phyloP scores from a whole-genome alignment of 2,329 filamentous ascomycete genomes.

The Ceratocystis cubensis region DNA sequence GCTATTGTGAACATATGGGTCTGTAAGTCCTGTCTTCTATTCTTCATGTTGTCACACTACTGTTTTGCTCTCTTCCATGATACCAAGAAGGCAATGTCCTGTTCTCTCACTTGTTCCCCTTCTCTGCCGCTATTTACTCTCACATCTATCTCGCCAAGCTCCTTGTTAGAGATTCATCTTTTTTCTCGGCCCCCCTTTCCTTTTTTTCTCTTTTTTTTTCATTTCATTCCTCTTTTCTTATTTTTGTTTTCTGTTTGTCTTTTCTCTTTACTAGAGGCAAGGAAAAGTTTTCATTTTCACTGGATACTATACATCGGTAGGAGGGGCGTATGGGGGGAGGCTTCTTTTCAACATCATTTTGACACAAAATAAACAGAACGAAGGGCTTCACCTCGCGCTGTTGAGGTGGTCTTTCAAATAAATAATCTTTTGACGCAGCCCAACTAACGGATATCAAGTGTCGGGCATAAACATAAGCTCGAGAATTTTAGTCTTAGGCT shows the following conservation, averaged over 20 bases:
- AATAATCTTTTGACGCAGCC: neutral
- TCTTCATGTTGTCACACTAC: neutral
- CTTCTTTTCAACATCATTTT: conserved; percentile 12
- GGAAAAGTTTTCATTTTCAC: conserved; percentile 9
- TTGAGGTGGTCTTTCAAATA: conserved; percentile 1
- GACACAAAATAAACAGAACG: conserved; percentile 9
- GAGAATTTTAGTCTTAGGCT: no score
- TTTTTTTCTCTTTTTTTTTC: conserved; percentile 7
- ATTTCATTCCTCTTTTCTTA: neutral
- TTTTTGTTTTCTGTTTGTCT: neutral
- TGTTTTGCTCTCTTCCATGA: neutral
- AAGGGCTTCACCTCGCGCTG: neutral
- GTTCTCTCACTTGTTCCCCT: neutral
- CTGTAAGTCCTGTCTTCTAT: neutral
- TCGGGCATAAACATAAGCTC: neutral
- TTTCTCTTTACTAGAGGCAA: conserved; percentile 2
- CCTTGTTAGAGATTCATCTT: neutral
- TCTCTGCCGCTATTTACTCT: conserved; percentile 9
- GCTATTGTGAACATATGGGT: neutral
- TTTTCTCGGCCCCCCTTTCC: neutral
- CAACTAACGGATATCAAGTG: neutral
- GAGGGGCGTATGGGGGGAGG: conserved; percentile 9
- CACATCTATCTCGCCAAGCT: neutral
- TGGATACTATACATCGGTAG: conserved; percentile 5
- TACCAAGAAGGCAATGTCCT: neutral